These are phyloP conservation scores for Phytomonas serpens DNA, from an alignment of 208 protist genomes.

Conservation along the genomic window DNA sequence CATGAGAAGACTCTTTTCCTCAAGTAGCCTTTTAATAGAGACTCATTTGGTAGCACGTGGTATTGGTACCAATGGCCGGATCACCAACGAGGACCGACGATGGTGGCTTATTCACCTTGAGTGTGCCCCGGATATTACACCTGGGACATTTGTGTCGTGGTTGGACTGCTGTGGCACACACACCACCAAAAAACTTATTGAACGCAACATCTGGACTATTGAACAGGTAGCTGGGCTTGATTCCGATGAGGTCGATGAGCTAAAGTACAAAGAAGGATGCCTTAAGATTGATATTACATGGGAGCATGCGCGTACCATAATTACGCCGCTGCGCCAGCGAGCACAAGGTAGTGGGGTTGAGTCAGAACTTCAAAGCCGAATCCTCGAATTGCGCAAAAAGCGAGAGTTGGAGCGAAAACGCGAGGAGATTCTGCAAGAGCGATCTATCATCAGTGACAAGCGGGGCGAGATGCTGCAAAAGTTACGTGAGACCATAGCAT, in stretches of 20 bases:
- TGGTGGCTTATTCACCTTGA: conserved; percentile 87
- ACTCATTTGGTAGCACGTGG: background rate
- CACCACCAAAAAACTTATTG: conserved; percentile 86
- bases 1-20: background rate
- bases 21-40: background rate
- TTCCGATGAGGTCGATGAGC: conserved; percentile 79
- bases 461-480: conserved; percentile 66
- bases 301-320: conserved; percentile 84
- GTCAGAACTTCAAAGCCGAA: conserved; percentile 72
- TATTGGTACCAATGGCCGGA: conserved; percentile 41
- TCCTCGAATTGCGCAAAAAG: conserved; percentile 80
- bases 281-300: conserved; percentile 85
- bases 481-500: conserved; percentile 68
- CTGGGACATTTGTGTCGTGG: conserved; percentile 80
- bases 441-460: conserved; percentile 39
- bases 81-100: conserved; percentile 82
- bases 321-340: conserved; percentile 60
- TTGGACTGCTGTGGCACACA: conserved; percentile 86
- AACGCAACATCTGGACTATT: conserved; percentile 87
- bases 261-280: conserved; percentile 86
- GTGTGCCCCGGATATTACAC: conserved; percentile 74
- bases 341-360: conserved; percentile 58
- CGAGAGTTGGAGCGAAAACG: conserved; percentile 77
- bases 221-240: conserved; percentile 77
- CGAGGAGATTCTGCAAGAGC: conserved; percentile 53